Evolutionary conservation across 352 stramenopile species (phyloP).

Genomic region (Phytophthora tubulina): DNA sequence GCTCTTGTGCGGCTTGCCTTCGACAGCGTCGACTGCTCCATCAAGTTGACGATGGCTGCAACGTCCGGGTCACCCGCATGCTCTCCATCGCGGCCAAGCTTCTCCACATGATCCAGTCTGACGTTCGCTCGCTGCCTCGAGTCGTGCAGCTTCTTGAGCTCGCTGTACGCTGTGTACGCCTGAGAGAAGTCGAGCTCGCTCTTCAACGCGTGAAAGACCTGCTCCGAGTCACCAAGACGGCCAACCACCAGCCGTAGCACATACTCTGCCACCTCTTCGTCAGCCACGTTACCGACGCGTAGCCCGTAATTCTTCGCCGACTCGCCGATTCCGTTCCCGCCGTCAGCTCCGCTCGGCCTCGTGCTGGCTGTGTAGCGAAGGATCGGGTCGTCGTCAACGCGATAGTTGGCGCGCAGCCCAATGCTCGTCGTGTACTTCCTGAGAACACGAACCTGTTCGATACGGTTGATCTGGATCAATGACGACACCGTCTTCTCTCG

Average conservation of each 20-base stretch:
- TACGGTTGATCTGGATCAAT: conserved; percentile 27
- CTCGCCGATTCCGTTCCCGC: conserved; percentile 36
- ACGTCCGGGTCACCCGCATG: conserved; percentile 12
- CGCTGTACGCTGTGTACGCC: conserved; percentile 49
- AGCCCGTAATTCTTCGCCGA: conserved; percentile 31
- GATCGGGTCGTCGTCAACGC: conserved; percentile 71
- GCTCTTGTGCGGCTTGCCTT: conserved; percentile 14
- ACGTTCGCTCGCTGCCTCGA: conserved; percentile 15
- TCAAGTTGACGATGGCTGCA: conserved; percentile 31
- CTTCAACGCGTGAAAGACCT: conserved; percentile 50
- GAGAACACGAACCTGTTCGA: conserved; percentile 28
- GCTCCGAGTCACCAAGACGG: conserved; percentile 42
- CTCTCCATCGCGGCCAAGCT: conserved; percentile 18
- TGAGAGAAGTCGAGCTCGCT: conserved; percentile 44
- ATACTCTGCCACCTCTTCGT: conserved; percentile 56
- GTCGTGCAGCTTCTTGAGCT: conserved; percentile 46
- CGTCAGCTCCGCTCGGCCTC: conserved; percentile 40
- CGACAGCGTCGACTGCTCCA: conserved; percentile 31
- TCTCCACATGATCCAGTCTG: conserved; percentile 21
- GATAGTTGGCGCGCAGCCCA: conserved; percentile 50
- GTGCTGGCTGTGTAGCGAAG: conserved; percentile 71
- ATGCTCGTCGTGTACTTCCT: conserved; percentile 48
- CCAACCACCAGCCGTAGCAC: conserved; percentile 49
- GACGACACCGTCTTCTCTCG: conserved; percentile 27
- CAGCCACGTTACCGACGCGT: conserved; percentile 30